phyloP scores from a whole-genome alignment of 75 land plant genomes.

The Selaginella tamariscina region DNA sequence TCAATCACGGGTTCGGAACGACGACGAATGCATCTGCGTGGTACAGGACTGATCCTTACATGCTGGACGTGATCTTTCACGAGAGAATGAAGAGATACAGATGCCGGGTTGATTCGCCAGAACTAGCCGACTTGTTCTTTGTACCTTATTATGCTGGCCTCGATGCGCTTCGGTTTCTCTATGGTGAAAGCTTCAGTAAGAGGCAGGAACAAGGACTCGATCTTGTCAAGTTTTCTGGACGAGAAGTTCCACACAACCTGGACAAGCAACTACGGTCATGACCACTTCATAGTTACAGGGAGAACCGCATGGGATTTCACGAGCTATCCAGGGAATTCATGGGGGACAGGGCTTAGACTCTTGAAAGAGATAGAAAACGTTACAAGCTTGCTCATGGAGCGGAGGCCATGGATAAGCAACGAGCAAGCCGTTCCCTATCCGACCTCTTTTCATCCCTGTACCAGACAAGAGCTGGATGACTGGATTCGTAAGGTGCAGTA shows the following conservation, averaged over 20 bases:
- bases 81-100: conserved; percentile 48
- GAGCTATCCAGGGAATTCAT: conserved; percentile 19
- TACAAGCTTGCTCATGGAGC: conserved; percentile 37
- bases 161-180: conserved; percentile 41
- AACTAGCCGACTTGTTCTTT: conserved; percentile 45
- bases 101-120: conserved; percentile 37
- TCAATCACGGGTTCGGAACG: conserved; percentile 20
- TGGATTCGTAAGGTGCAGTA: conserved; percentile 17
- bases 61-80: conserved; percentile 54
- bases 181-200: conserved; percentile 15
- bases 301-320: conserved; percentile 68
- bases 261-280: conserved; percentile 33
- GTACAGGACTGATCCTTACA: conserved; percentile 26
- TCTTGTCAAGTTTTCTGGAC: conserved; percentile 22
- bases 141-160: conserved; percentile 65
- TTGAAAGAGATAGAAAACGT: conserved; percentile 41
- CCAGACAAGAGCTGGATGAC: conserved; percentile 16
- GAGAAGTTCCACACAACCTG: conserved; percentile 15
- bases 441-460: conserved; percentile 51
- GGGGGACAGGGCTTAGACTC: conserved; percentile 57
- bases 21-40: conserved; percentile 2
- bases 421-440: conserved; percentile 60
- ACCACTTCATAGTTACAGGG: conserved; percentile 60
- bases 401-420: conserved; percentile 35
- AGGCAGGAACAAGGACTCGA: conserved; percentile 21